These are phyloP conservation scores for Zasmidium citrigriseum DNA, from an alignment of 2,329 filamentous ascomycete species.

Conservation along the genomic window DNA sequence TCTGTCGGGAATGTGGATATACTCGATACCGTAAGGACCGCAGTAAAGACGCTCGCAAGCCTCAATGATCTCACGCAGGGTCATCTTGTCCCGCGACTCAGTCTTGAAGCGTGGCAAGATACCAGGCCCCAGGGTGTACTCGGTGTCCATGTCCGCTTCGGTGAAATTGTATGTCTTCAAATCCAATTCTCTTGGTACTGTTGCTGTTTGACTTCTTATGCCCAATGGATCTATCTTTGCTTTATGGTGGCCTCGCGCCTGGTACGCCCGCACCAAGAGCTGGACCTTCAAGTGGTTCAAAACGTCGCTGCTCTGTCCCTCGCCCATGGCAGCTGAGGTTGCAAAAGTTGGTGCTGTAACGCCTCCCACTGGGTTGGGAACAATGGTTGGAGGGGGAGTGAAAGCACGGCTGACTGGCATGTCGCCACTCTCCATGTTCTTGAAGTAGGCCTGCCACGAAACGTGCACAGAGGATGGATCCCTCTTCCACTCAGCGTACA, in stretches of 20 bases:
- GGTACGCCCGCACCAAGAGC: constrained; percentile 93
- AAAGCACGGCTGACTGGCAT: constrained; percentile 98
- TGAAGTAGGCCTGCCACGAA: constrained; percentile 99
- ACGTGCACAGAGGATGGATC: constrained; percentile 92
- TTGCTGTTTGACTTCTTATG: constrained; percentile 71
- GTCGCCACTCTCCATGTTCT: constrained; percentile 96
- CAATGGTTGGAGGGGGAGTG: constrained; percentile 88
- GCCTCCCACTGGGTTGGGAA: constrained; percentile 77
- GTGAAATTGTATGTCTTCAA: constrained; percentile 94
- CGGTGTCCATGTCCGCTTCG: constrained; percentile 88
- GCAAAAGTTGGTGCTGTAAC: constrained; percentile 73
- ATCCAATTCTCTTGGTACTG: constrained; percentile 78
- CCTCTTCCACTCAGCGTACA: constrained; percentile 97
- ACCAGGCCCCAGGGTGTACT: constrained; percentile 89
- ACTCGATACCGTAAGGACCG: constrained; percentile 95
- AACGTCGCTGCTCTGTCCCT: constrained; percentile 75
- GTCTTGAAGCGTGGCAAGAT: constrained; percentile 93
- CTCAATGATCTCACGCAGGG: constrained; percentile 86
- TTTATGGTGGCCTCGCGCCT: constrained; percentile 97
- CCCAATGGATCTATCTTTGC: constrained; percentile 94
- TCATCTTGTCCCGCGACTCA: constrained; percentile 91
- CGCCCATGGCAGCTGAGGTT: constrained; percentile 63
- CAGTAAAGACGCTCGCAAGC: constrained; percentile 96
- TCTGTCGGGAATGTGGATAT: constrained; percentile 97
- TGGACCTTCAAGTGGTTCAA: constrained; percentile 98